These are phyloP conservation scores for Schizopora paradoxa DNA, from an alignment of 1,284 basidiomycete genomes.

Conservation along the genomic window DNA sequence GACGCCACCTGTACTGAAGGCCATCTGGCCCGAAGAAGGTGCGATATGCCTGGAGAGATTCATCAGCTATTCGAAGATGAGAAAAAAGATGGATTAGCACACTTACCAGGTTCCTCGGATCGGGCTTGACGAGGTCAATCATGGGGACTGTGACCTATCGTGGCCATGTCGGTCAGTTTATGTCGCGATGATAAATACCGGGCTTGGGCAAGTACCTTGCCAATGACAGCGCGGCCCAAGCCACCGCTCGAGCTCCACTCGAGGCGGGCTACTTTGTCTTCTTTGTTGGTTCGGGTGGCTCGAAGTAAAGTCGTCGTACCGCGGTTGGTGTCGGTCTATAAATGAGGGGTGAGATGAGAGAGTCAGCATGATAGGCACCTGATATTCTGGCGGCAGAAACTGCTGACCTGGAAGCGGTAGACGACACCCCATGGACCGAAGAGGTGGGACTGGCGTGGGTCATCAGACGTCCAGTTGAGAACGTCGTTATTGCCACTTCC, in stretches of 20 bases:
- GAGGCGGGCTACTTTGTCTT: conserved; percentile 78
- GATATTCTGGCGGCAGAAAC: conserved; percentile 15
- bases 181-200: conserved; percentile 5
- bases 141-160: conserved; percentile 67
- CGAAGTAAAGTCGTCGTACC: conserved; percentile 72
- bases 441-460: conserved; percentile 73
- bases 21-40: conserved; percentile 78
- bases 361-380: not conserved
- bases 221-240: conserved; percentile 75
- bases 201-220: conserved; percentile 49
- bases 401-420: conserved; percentile 71
- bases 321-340: conserved; percentile 55
- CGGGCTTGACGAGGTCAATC: conserved; percentile 69
- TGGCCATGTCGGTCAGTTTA: conserved; percentile 18
- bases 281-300: conserved; percentile 70
- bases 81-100: conserved; percentile 20
- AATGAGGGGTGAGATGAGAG: conserved; percentile 11
- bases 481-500: conserved; percentile 56
- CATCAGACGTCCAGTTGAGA: conserved; percentile 79
- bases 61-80: no score
- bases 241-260: conserved; percentile 77
- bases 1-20: conserved; percentile 70
- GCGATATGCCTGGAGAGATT: conserved; percentile 46
- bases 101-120: conserved; percentile 54
- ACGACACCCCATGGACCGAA: conserved; percentile 75